Conservation (phyloP, 768 basidiomycete species). For the Phaeotremella fagi region DNA sequence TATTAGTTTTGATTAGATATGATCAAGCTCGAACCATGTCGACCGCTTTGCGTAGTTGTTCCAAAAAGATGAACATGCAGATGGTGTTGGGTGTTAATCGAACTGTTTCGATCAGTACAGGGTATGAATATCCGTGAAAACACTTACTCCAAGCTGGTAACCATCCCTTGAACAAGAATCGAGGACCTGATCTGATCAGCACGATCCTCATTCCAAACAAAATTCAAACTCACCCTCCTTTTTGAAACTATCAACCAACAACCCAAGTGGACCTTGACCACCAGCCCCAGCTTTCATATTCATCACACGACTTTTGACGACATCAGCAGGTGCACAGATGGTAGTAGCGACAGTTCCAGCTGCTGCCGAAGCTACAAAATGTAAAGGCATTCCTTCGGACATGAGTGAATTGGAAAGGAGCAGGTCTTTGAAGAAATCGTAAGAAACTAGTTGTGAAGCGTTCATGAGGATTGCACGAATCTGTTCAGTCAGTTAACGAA, state of each 20-base stretch:
- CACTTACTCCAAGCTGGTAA: conserved; percentile 48
- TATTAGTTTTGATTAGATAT: too few species aligned
- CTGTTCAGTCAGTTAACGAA: conserved; percentile 11
- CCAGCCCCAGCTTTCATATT: conserved; percentile 22
- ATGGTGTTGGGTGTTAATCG: conserved; percentile 45
- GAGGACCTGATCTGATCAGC: conserved; percentile 19
- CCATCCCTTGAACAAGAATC: conserved; percentile 48
- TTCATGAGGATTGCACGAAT: conserved; percentile 47
- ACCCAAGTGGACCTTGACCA: conserved; percentile 17
- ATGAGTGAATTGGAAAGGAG: conserved; percentile 29
- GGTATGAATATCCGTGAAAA: background rate
- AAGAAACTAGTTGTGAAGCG: conserved; percentile 43
- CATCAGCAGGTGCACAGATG: conserved; percentile 46
- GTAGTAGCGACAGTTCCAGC: conserved; percentile 47
- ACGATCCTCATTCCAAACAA: background rate
- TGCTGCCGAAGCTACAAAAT: conserved; percentile 39
- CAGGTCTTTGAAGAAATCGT: conserved; percentile 45
- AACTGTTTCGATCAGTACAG: conserved; percentile 23
- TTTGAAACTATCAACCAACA: conserved; percentile 29
- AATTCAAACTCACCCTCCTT: conserved; percentile 20
- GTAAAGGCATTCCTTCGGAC: conserved; percentile 40
- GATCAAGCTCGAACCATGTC: conserved; percentile 10
- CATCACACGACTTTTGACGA: conserved; percentile 45
- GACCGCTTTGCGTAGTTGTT: conserved; percentile 44
- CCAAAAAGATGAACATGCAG: conserved; percentile 46